phyloP scores from a whole-genome alignment of 164 flowering plant genomes.

The Nymphaea colorata region DNA sequence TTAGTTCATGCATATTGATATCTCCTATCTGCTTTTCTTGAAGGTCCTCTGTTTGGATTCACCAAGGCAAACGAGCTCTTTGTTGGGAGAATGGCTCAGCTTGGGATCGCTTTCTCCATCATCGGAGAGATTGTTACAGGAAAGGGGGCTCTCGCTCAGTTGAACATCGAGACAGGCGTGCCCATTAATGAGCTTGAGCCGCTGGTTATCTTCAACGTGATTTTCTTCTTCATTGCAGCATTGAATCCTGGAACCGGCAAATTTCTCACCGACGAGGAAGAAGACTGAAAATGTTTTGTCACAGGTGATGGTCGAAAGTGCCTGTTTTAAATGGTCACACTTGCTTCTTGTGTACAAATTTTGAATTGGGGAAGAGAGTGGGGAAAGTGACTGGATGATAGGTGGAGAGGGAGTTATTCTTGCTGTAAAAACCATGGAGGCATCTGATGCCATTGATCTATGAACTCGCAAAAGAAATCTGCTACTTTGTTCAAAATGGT shows the following conservation, averaged over 20 bases:
- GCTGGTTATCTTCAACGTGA: conserved; percentile 68
- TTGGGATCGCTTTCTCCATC: conserved; percentile 89
- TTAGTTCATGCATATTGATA: no score
- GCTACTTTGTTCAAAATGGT: no score
- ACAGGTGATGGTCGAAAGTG: no score
- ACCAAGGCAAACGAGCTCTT: conserved; percentile 94
- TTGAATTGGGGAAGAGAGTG: no score
- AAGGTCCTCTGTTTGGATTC: conserved; percentile 93
- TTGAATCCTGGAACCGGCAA: conserved; percentile 94
- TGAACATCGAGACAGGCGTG: conserved; percentile 93
- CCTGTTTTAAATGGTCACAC: no score
- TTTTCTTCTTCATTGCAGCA: conserved; percentile 91
- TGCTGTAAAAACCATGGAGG: no score
- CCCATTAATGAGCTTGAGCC: conserved; percentile 90
- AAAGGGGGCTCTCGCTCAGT: conserved; percentile 88
- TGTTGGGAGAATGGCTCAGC: conserved; percentile 96
- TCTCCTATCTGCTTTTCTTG: not conserved
- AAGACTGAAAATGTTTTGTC: conserved; percentile 14
- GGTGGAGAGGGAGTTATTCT: no score
- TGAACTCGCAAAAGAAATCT: no score
- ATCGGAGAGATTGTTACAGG: conserved; percentile 95
- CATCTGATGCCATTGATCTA: no score
- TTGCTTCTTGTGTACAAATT: no score
- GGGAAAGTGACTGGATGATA: no score
- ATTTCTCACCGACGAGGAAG: conserved; percentile 80